phyloP scores from a whole-genome alignment of 495 filamentous ascomycete species.

The Penicillium crystallinum region DNA sequence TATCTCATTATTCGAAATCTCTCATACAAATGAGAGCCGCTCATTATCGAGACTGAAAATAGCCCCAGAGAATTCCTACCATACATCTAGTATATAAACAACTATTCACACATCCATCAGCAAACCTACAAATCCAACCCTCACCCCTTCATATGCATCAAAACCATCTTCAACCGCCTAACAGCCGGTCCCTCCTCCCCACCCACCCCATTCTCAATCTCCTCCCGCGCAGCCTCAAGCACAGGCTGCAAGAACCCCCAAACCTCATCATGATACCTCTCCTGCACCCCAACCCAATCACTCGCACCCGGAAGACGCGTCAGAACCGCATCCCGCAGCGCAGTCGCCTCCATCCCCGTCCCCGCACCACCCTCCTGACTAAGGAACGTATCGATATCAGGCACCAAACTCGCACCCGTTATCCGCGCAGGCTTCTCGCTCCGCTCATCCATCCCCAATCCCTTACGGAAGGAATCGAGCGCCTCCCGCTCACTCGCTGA shows the following conservation, averaged over 20 bases:
- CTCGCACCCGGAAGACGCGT: conserved; percentile 28
- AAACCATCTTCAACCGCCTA: conserved; percentile 46
- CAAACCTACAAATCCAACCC: background rate
- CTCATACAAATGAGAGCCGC: too few species aligned
- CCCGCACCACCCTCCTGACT: conserved; percentile 10
- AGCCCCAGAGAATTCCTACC: too few species aligned
- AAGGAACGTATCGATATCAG: conserved; percentile 39
- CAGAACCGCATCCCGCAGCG: conserved; percentile 30
- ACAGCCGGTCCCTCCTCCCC: conserved; percentile 42
- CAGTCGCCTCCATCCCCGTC: background rate
- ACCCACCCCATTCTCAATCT: conserved; percentile 54
- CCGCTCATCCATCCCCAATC: background rate
- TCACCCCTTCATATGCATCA: conserved; percentile 41
- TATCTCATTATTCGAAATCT: too few species aligned
- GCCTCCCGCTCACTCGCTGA: conserved; percentile 26
- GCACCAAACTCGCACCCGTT: conserved; percentile 34
- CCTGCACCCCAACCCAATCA: conserved; percentile 60
- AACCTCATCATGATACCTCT: conserved; percentile 67
- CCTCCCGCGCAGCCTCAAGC: conserved; percentile 55
- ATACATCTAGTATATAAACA: too few species aligned
- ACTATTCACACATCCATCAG: too few species aligned
- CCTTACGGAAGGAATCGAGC: conserved; percentile 34
- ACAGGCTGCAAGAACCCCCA: conserved; percentile 68
- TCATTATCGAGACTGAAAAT: too few species aligned
- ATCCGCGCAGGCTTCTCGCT: background rate